Conservation (phyloP, 352 stramenopile genomes). For the Globisporangium echinulatum region DNA sequence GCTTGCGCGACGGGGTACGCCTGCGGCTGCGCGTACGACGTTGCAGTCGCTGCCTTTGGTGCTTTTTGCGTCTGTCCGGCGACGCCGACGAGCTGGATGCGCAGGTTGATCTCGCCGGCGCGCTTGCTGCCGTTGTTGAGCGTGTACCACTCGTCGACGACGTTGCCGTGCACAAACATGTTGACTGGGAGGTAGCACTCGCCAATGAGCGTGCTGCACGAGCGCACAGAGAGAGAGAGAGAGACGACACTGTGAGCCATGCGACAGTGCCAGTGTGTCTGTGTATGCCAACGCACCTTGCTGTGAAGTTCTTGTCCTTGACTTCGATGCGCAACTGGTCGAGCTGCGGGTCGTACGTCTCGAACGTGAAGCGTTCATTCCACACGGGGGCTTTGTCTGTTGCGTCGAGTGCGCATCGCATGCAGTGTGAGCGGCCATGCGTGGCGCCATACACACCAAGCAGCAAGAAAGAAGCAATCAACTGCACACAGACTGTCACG, state of each 20-base stretch:
- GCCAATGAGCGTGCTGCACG: slow-evolving; percentile 56
- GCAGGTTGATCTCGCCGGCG: slow-evolving; percentile 77
- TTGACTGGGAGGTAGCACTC: slow-evolving; percentile 61
- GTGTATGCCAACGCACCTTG: slow-evolving; percentile 18
- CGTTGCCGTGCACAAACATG: slow-evolving; percentile 58
- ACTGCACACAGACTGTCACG: neutral
- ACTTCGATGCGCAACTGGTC: slow-evolving; percentile 71
- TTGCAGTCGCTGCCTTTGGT: neutral
- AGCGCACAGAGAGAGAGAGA: neutral
- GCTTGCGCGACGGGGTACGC: slow-evolving; percentile 21
- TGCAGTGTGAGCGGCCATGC: neutral
- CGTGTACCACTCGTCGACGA: slow-evolving; percentile 79
- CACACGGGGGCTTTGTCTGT: slow-evolving; percentile 66
- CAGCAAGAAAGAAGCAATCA: neutral
- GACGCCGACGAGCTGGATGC: slow-evolving; percentile 54
- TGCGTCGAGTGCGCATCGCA: neutral
- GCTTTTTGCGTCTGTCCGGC: neutral
- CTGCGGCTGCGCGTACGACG: slow-evolving; percentile 22
- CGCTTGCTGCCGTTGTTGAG: slow-evolving; percentile 57
- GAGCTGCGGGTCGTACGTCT: slow-evolving; percentile 63
- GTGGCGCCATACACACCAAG: neutral
- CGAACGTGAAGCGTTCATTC: slow-evolving; percentile 81
- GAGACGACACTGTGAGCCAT: neutral
- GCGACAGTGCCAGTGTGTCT: neutral
- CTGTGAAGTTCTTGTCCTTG: slow-evolving; percentile 83